phyloP scores from a whole-genome alignment of 2,329 filamentous ascomycete species.

The Chaetomiaceae sp. region DNA sequence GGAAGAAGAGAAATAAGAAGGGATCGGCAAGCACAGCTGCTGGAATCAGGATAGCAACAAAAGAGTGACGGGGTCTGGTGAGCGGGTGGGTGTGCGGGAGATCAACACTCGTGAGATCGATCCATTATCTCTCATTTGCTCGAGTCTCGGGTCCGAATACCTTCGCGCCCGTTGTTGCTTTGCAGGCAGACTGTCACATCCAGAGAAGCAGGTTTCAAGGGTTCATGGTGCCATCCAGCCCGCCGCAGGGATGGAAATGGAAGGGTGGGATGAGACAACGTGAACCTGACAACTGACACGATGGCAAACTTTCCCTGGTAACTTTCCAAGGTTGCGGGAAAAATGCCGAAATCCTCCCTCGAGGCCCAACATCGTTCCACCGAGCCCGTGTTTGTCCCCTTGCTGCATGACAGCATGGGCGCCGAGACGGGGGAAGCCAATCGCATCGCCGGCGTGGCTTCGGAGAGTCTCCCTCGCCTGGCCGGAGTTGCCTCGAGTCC shows the following conservation, averaged over 20 bases:
- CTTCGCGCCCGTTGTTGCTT: not conserved
- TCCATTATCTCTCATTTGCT: conserved; percentile 2
- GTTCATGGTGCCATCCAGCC: not conserved
- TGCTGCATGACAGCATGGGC: conserved; percentile 2
- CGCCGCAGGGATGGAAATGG: not conserved
- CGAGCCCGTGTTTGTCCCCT: not conserved
- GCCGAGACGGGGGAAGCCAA: conserved; percentile 12
- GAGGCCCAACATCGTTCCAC: conserved; percentile 12
- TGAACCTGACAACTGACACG: too few species aligned
- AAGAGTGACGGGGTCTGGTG: conserved; percentile 1
- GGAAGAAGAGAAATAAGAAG: conserved; percentile 3
- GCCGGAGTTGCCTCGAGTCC: not conserved
- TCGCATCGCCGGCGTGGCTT: not conserved
- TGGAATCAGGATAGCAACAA: conserved; percentile 13
- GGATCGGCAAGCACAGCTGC: conserved; percentile 18
- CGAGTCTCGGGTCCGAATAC: not conserved
- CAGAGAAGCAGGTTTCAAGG: not conserved
- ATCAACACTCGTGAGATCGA: conserved; percentile 14
- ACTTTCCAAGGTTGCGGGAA: not conserved
- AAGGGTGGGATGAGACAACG: conserved; percentile 8
- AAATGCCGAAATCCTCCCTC: not conserved
- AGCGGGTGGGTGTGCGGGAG: too few species aligned
- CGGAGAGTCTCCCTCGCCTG: too few species aligned
- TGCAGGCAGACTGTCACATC: not conserved
- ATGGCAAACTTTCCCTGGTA: too few species aligned